Evolutionary conservation across 2,329 filamentous ascomycete genomes (phyloP), one percentile per base, ranked within the genome.

Genomic region (Ascochyta pisi): DNA sequence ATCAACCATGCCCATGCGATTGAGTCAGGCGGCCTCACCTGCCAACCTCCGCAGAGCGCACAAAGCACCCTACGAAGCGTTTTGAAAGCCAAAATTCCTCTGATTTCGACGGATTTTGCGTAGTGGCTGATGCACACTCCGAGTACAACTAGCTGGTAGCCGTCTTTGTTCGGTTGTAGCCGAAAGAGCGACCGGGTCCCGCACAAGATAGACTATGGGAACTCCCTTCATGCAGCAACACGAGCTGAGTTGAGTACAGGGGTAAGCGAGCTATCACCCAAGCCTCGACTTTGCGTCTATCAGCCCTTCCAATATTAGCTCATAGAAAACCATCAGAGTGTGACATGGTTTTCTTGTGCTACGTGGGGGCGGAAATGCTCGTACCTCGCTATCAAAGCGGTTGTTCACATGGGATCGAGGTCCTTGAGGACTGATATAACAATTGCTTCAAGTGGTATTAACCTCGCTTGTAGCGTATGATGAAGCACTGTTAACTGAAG

Each of bases 301-400:
- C 48, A 37, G 48, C 48, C 33, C 16, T 27, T 44, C 40, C 40
- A 50, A 50, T 43, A 38, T 43, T 44, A 50, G 48, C 33, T 15
- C 34, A n/a, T 29, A 13, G 13, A 31, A 33, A 43, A 38, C 19
- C 1, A 37, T 1, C 3, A n/a, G 8, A 7, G 19, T 50, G 48
- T 31, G 33, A 44, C 39, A 38, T n/a, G 15, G 41, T 24, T 44
- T 31, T 50, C 13, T n/a, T 43, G 48, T 35, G 38, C 48, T n/a
- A 7, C 3, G 24, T 38, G 48, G 33, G 48, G 40, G 33, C 33
- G 7, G 23, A 38, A 10, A 38, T 12, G 6, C 9, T 19, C 23
- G 37, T 10, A 16, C 10, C 40, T n/a, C 24, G n/a, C 16, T 1
- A 16, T 38, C n/a, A 6, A 23, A 43, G 31, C 10, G n/a, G 13